Conservation (phyloP, 805 yeast genomes). For the Pichia ethanolica region DNA sequence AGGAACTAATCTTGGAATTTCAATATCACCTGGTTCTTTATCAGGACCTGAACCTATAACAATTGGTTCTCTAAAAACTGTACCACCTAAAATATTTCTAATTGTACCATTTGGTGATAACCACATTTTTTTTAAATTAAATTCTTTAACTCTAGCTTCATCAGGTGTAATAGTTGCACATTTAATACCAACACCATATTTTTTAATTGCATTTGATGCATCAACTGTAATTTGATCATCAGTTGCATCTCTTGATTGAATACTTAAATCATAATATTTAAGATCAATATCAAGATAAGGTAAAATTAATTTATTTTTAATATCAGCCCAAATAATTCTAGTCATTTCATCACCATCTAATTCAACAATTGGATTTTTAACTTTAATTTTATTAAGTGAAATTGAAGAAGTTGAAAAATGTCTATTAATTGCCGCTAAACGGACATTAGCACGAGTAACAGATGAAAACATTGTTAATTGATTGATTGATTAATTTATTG, state of each 20-base stretch:
- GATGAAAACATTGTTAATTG: conserved; percentile 2
- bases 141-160: conserved; percentile 72
- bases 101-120: conserved; percentile 80
- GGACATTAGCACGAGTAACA: conserved; percentile 6
- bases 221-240: conserved; percentile 69
- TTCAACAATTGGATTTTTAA: conserved; percentile 68
- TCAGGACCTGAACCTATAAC: conserved; percentile 45
- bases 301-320: conserved; percentile 56
- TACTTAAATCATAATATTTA: conserved; percentile 69
- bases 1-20: conserved; percentile 70
- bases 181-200: conserved; percentile 75
- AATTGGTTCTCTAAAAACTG: conserved; percentile 80
- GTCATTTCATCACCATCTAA: conserved; percentile 86
- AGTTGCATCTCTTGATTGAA: conserved; percentile 61
- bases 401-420: conserved; percentile 22
- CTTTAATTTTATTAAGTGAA: conserved; percentile 50
- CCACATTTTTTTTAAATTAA: conserved; percentile 73
- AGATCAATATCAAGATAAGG: conserved; percentile 70
- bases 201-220: conserved; percentile 66
- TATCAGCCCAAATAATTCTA: conserved; percentile 72
- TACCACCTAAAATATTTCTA: conserved; percentile 74
- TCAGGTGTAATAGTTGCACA: conserved; percentile 86
- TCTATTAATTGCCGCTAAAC: conserved; percentile 13
- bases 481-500: not conserved
- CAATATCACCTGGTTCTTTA: conserved; percentile 25